Percentiles rank a stretch among this genome's conserved stretches.
These are phyloP conservation scores for Tolypocladium nubicola DNA, from an alignment of 2,329 filamentous ascomycete genomes.

Conservation along the genomic window DNA sequence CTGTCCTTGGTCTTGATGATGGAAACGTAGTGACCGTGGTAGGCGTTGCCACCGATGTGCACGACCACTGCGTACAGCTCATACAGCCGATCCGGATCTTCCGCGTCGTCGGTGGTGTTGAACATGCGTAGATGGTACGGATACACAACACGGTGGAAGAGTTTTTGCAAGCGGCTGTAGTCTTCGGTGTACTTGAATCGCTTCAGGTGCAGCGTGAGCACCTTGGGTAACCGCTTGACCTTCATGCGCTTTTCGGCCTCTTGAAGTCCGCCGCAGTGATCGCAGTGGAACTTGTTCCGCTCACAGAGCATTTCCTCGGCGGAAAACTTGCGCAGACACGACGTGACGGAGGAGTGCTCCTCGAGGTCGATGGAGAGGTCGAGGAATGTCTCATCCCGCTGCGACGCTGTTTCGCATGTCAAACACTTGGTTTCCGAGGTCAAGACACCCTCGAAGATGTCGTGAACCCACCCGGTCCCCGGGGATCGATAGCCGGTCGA, in stretches of 20 bases:
- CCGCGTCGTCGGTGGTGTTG: conserved; percentile 92
- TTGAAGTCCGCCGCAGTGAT: conserved; percentile 90
- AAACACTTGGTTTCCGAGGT: conserved; percentile 95
- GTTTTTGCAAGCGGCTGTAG: conserved; percentile 82
- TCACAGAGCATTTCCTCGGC: conserved; percentile 98
- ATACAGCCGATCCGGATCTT: conserved; percentile 87
- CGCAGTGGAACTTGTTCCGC: conserved; percentile 97
- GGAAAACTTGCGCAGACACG: conserved; percentile 90
- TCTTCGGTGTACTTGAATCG: conserved; percentile 98
- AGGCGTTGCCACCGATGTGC: conserved; percentile 92
- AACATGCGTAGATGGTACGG: conserved; percentile 94
- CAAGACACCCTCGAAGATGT: conserved; percentile 88
- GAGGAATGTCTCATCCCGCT: conserved; percentile 89
- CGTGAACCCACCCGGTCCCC: conserved; percentile 83
- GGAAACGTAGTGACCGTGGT: conserved; percentile 94
- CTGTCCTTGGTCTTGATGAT: conserved; percentile 96
- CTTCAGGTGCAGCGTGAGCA: conserved; percentile 87
- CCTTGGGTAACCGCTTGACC: conserved; percentile 86
- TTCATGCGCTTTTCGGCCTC: conserved; percentile 99
- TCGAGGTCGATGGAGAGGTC: conserved; percentile 94
- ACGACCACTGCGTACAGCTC: conserved; percentile 96
- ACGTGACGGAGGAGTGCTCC: conserved; percentile 90
- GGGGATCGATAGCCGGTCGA: conserved; percentile 40
- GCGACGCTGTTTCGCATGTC: conserved; percentile 91
- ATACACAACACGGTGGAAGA: conserved; percentile 95